Conservation (phyloP, 192 early-diverging fungal genomes). For the Backusella luteola region DNA sequence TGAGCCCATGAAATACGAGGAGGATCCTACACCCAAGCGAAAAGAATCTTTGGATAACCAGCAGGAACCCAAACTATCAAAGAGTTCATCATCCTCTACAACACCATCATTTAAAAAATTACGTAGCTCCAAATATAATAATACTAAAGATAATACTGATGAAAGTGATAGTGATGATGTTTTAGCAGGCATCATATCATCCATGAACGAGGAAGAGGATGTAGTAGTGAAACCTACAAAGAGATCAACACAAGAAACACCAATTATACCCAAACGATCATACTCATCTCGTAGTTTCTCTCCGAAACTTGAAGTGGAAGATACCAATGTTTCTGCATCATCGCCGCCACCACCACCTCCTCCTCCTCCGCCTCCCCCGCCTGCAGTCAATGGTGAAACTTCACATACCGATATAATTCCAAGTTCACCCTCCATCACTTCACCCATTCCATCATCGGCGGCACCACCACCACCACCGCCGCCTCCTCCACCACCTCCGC, state of each 20-base stretch:
- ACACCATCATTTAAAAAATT: background rate
- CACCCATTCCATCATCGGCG: conserved; percentile 8
- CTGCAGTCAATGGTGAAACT: background rate
- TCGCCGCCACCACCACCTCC: conserved; percentile 13
- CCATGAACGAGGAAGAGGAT: conserved; percentile 11
- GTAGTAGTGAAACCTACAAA: background rate
- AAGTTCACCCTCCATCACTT: background rate
- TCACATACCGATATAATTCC: background rate
- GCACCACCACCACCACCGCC: conserved; percentile 13
- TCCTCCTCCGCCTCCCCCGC: conserved; percentile 3
- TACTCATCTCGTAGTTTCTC: background rate
- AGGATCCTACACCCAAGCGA: background rate
- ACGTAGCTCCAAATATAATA: background rate
- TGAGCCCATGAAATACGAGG: background rate
- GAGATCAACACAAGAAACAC: background rate
- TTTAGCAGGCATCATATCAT: background rate
- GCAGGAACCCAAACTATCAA: background rate
- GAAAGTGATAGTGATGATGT: background rate
- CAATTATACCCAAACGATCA: conserved; percentile 4
- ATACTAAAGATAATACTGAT: background rate
- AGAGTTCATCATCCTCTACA: background rate
- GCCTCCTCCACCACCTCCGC: conserved; percentile 18
- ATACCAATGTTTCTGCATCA: background rate
- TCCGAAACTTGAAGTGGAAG: background rate
- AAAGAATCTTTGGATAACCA: conserved; percentile 4